Evolutionary conservation across 139 green algal genomes (phyloP), one percentile per base, ranked within the genome.

Genomic region (Picochlorum costavermella): DNA sequence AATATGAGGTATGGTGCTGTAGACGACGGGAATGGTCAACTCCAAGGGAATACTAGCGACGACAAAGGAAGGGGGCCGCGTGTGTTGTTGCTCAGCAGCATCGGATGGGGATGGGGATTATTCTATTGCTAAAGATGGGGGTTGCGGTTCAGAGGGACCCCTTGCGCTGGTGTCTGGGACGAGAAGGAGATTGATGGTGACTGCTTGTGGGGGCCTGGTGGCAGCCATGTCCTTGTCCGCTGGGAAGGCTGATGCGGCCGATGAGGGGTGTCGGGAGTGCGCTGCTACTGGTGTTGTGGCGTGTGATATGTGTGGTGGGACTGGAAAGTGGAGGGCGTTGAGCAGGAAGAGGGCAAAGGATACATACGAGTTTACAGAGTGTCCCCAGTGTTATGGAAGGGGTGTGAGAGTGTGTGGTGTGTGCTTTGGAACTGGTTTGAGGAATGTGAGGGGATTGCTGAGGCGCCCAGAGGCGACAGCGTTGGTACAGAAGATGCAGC

Each of bases 221-320:
- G 46, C n/a, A 40, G 46, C 46, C 17, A 53, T 53, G 46, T 53
- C 46, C 17, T 53, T 53, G 14, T 28, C n/a, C 6, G 10, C 17
- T 20, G n/a, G n/a, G 46, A 23, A 20, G 46, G 46, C 16, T 26
- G 46, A 20, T 2, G 16, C 46, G 46, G 17, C 46, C 0, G 46
- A 53, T 20, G 46, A 60, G 0, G 51, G 33, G 5, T 96, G 90
- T 77, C 60, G 76, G 4, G 88, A 96, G 68, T 96, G 90, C 71
- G 70, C 71, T 6, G 89, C 88, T 33, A 81, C 80, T 4, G 90
- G 90, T 33, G 73, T 90, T 11, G 69, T 80, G 0, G 71, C 85
- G 11, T 96, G 92, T 75, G 93, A 98, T 84, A 96, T 98, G 93
- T 98, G 93, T 70, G 92, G 92, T 10, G 92, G 93, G 20, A 97